Conservation (phyloP, 2,329 filamentous ascomycete species). For the Sporothrix curviconia region DNA sequence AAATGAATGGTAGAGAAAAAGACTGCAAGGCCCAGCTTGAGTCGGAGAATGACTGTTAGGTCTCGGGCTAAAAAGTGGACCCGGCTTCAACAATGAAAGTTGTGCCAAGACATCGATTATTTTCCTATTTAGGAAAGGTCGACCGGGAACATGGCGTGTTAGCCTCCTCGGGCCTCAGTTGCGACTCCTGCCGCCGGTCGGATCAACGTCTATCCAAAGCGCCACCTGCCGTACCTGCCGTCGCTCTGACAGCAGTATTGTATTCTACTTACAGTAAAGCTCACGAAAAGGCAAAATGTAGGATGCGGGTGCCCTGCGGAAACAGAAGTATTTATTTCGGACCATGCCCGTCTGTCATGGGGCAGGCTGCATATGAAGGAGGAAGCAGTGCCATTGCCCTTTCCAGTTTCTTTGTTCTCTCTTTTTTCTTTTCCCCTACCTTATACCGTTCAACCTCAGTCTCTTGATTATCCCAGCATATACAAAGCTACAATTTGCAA, state of each 20-base stretch:
- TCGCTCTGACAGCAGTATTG: neutral
- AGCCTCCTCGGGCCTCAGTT: neutral
- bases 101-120: neutral
- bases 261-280: neutral
- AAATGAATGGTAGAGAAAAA: neutral
- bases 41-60: neutral
- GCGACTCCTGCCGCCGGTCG: neutral
- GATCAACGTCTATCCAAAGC: too few relatives aligned
- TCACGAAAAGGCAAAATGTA: neutral
- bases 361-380: too few relatives aligned
- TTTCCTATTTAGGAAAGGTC: constrained; percentile 7
- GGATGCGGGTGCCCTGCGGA: neutral
- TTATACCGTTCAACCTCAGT: too few relatives aligned
- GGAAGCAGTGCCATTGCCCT: too few relatives aligned
- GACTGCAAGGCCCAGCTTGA: neutral
- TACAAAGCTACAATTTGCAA: too few relatives aligned
- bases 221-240: neutral
- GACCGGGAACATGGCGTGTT: neutral
- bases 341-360: too few relatives aligned
- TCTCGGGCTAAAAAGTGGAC: neutral
- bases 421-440: too few relatives aligned
- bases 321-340: too few relatives aligned
- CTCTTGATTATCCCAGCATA: too few relatives aligned
- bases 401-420: too few relatives aligned
- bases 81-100: neutral